A percentile compares a stretch with the other conserved stretches of the same genome.
phyloP scores from a whole-genome alignment of 345 rosid species.

The Citrus maxima region DNA sequence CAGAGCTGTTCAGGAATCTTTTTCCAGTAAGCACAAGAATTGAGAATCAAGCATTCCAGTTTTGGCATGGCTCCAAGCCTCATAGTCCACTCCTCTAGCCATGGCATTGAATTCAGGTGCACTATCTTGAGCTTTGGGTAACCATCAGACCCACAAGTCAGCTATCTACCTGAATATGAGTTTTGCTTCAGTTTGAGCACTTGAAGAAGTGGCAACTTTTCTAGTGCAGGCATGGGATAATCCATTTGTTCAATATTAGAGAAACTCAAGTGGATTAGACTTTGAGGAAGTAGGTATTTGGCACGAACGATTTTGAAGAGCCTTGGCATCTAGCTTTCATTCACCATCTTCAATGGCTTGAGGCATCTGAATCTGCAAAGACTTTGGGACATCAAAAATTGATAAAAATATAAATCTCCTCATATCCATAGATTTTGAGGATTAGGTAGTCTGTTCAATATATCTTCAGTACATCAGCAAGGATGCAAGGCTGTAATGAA shows the following conservation, averaged over 20 bases:
- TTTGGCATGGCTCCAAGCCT: neutral
- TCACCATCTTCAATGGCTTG: neutral
- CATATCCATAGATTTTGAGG: neutral
- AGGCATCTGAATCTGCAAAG: neutral
- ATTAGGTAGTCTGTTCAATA: neutral
- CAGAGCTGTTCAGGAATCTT: neutral
- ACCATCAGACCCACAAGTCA: neutral
- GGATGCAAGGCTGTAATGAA: neutral
- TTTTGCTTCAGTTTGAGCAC: neutral
- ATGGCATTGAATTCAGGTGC: neutral
- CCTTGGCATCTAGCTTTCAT: neutral
- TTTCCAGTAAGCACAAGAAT: neutral
- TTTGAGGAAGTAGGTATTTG: neutral
- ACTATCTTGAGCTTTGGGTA: neutral
- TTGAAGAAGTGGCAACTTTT: neutral
- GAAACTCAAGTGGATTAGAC: neutral
- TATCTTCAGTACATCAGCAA: neutral
- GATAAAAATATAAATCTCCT: neutral
- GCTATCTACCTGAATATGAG: neutral
- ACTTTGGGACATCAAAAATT: neutral
- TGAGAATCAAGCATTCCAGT: neutral
- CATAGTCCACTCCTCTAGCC: constrained; percentile 4
- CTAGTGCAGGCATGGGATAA: neutral
- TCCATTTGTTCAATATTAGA: neutral
- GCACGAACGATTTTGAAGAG: neutral